Evolutionary conservation across 2,329 filamentous ascomycete genomes (phyloP).

Genomic region (Fusarium kyushuense): DNA sequence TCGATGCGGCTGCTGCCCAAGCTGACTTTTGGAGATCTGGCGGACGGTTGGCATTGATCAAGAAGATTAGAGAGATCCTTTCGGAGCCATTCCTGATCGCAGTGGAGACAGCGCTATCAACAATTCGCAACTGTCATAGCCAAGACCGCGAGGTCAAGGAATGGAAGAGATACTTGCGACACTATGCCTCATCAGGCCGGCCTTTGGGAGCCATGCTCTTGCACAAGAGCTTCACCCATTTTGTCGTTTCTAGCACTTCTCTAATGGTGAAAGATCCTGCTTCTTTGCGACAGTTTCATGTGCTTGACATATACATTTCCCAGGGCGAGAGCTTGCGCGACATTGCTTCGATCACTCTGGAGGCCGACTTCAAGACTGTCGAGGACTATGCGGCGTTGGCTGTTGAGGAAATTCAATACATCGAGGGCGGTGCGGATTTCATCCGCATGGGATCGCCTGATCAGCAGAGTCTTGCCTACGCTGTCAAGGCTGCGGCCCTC

Average conservation of each 20-base stretch:
- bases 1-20: constrained; percentile 83
- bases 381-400: constrained; percentile 78
- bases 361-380: constrained; percentile 67
- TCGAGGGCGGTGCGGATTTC: constrained; percentile 93
- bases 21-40: constrained; percentile 83
- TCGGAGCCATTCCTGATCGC: constrained; percentile 88
- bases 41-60: constrained; percentile 79
- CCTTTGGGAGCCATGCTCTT: constrained; percentile 92
- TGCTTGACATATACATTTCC: constrained; percentile 80
- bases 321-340: constrained; percentile 62
- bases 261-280: constrained; percentile 74
- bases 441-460: constrained; percentile 81
- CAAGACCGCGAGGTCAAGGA: constrained; percentile 76
- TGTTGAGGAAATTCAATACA: constrained; percentile 82
- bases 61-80: constrained; percentile 77
- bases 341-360: constrained; percentile 50
- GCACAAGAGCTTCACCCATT: constrained; percentile 87
- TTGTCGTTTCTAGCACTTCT: constrained; percentile 83
- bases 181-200: constrained; percentile 82
- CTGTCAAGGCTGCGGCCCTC: constrained; percentile 85
- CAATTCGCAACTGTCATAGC: constrained; percentile 82
- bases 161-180: constrained; percentile 87
- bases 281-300: constrained; percentile 69
- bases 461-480: constrained; percentile 87
- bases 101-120: constrained; percentile 90